Evolutionary conservation across 106 monocot genomes (phyloP), one percentile per base, ranked within the genome.

Genomic region (Dioscorea dumetorum): DNA sequence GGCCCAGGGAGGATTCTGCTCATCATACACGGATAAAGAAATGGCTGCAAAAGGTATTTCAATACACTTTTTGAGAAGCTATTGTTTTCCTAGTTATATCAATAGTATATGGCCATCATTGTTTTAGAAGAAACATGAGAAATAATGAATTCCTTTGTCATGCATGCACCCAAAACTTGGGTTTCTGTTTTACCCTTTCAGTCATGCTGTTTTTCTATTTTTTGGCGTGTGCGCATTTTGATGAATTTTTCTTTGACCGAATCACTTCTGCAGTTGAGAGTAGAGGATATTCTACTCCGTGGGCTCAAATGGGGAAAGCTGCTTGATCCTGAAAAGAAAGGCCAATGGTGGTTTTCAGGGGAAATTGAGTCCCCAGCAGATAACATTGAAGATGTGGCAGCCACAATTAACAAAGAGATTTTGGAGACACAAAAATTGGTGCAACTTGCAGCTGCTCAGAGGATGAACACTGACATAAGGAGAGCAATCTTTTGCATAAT

Each of bases 401-500:
- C 32, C 33, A 75, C 77, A 56, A 86, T 91, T 24, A 83, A 72
- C 64, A 83, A 70, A 58, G 93, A 89, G 67, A 70, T 79, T 33
- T 61, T 60, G 5, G 99, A 99, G 67, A 70, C 87, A 28, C 92
- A 92, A 72, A 87, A 83, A 49, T 73, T 92, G 57, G 70, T 99
- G 62, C 87, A 99, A 57, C 81, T 99, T 57, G 99, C 93, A 51
- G 76, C 99, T 20, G 35, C 80, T 14, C 99, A 93, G 72, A 76
- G 90, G 72, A 99, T 93, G 99, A 99, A 99, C 64, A 93, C 92
- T 34, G 90, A 92, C 68, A 48, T 83, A 57, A 84, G 99, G 62
- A 82, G 85, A 71, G 99, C 93, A 49, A 90, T 99, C 22, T 99
- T 99, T 67, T 93, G 84, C 65, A 84, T 99, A 62, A 93, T 93